Evolutionary conservation across 2,329 filamentous ascomycete genomes (phyloP), one percentile per base, ranked within the genome.

Genomic region (Ophiostoma australiae): DNA sequence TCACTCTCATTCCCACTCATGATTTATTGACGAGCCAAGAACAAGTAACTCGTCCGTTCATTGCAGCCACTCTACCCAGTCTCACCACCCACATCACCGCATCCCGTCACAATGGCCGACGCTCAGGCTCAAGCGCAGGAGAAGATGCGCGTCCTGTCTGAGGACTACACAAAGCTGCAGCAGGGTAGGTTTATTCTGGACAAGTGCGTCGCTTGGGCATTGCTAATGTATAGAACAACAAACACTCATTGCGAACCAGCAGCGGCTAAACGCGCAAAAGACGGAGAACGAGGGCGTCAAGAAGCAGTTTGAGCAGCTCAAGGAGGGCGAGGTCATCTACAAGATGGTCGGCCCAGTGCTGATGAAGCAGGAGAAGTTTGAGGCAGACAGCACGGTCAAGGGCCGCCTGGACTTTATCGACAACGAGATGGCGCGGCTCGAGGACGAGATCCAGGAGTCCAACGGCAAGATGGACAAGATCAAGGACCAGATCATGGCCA

Each of bases 331-430:
- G 77, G 92, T 89, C 74, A 97, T 99, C 80, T 99, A 97, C 87
- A 99, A 98, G 82, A 88, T 97, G 61, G 89, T 97, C 67, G 95
- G 95, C 0, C 95, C 95, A 0, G 92, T 98, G 7, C 83, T 99
- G 52, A 81, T 99, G 77, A 97, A 98, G 84, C 95, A 99, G 80
- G 95, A 98, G 72, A 94, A 92, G 80, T 83, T 88, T 1, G 95
- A 99, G 79, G 95, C 95, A 0, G 89, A 93, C 74, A 91, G 92
- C 84, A 94, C 93, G 0, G 95, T 99, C 23, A 93, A 96, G 76
- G 92, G 92, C 27, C 89, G 95, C 33, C 80, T 99, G 69, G 93
- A 97, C 75, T 98, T 94, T 78, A 99, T 99, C 75, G 87, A 90
- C 75, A 92, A 94, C 77, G 94, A 99, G 79, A 95, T 98, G 93